These are phyloP conservation scores for Aspergillus viridinutans DNA, from an alignment of 2,329 filamentous ascomycete genomes.

Conservation along the genomic window DNA sequence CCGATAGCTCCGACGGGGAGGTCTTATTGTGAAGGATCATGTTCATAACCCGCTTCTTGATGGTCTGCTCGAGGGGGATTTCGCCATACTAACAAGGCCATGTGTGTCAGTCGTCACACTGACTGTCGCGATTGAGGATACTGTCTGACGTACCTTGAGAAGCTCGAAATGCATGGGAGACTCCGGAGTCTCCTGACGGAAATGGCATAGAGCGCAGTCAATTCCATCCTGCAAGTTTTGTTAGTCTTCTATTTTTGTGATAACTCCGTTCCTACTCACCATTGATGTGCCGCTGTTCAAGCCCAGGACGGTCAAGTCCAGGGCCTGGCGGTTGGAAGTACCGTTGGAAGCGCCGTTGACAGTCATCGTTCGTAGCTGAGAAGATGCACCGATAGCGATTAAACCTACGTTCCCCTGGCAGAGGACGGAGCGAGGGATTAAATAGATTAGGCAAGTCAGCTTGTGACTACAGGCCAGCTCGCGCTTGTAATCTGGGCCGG, in stretches of 20 bases:
- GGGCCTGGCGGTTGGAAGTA: not conserved
- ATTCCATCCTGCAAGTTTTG: constrained; percentile 44
- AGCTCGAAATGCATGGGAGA: constrained; percentile 54
- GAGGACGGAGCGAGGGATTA: not conserved
- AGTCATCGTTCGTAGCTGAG: not conserved
- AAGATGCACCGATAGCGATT: not conserved
- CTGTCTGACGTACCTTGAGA: constrained; percentile 28
- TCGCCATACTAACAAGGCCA: constrained; percentile 43
- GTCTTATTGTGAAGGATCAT: constrained; percentile 53
- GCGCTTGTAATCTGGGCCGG: too few species aligned
- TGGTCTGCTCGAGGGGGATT: constrained; percentile 48
- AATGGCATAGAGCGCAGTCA: constrained; percentile 56
- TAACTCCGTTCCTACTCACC: constrained; percentile 19
- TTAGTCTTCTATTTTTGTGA: too few species aligned
- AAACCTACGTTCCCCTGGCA: not conserved
- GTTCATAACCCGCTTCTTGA: constrained; percentile 54
- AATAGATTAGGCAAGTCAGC: not conserved
- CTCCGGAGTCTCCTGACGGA: constrained; percentile 50
- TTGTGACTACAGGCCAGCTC: too few species aligned
- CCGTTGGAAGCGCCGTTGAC: not conserved
- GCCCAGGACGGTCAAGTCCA: constrained; percentile 42
- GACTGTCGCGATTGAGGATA: not conserved
- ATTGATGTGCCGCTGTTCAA: constrained; percentile 53
- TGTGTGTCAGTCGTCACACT: not conserved
- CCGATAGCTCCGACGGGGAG: constrained; percentile 51